Conservation (phyloP, 495 filamentous ascomycete genomes). For the Trichoderma virens region DNA sequence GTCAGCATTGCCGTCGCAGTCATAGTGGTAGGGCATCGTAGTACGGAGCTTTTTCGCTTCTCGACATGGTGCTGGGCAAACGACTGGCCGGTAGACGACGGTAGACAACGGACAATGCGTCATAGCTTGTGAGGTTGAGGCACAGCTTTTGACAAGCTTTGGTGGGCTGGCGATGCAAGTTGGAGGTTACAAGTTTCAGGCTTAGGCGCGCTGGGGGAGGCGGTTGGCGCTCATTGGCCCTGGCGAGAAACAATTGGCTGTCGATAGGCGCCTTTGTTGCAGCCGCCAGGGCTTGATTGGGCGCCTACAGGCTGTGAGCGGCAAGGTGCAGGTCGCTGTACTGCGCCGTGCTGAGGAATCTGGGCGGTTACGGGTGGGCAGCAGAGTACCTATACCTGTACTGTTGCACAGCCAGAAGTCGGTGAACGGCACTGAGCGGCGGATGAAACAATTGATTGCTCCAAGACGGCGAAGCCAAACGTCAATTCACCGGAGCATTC, state of each 20-base stretch:
- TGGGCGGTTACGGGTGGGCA: background rate
- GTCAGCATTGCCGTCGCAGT: background rate
- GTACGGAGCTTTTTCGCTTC: too few relatives aligned
- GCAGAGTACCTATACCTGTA: too few relatives aligned
- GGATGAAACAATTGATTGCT: too few relatives aligned
- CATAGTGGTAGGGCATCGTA: background rate
- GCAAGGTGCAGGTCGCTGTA: too few relatives aligned
- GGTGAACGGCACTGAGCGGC: too few relatives aligned
- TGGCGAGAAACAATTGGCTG: background rate
- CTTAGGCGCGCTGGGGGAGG: background rate
- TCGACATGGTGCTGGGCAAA: background rate
- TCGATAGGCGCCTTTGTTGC: background rate
- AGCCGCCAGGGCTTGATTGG: background rate
- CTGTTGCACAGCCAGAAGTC: too few relatives aligned
- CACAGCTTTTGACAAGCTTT: background rate
- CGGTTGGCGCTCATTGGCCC: slow-evolving; percentile 3
- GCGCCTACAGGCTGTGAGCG: background rate
- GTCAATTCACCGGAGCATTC: too few relatives aligned
- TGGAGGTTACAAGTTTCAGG: slow-evolving; percentile 2
- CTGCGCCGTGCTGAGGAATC: background rate
- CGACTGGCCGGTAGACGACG: background rate
- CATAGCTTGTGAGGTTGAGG: background rate
- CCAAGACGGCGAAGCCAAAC: too few relatives aligned
- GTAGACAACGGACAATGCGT: background rate
- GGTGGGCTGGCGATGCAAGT: background rate